Base-by-base conservation (phyloP, 2,329 filamentous ascomycete species). In the Ciborinia camelliae region DNA sequence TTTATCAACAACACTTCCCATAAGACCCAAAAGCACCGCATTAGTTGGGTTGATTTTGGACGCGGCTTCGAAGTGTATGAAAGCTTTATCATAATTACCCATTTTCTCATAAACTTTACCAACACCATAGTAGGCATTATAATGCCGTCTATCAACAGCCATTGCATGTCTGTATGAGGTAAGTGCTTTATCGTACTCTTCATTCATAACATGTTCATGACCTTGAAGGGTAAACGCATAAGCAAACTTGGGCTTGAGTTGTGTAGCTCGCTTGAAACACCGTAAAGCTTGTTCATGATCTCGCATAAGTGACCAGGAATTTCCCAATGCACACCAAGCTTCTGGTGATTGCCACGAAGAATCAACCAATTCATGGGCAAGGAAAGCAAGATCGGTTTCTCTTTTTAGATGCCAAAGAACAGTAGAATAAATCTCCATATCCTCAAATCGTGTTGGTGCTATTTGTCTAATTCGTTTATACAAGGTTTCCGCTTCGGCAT, bases 401-500 rank as follows among this genome's bases (percentile, higher is more conserved):
- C 90, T 89, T 77, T 96, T 97, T 68, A 97, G 80, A 76, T 97
- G 93, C 95, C 96, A 99, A n/a, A 99, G 83, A n/a, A 96, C 89
- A 0, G 95, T 99, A 18, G 94, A 98, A 78, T 97, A 99, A 43
- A 98, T 88, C 75, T 99, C 95, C 93, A 98, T 97, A 73, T 97
- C 93, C 74, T 96, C 90, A 52, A 96, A 82, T 4, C 91, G 87
- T 1, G 91, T 90, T 0, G 94, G 94, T 15, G 91, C 88, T 70
- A 95, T 82, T 39, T 89, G 85, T 59, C 92, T 88, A 69, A 99
- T 85, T 64, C 88, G 87, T 65, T 87, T 83, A 76, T 97, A 99
- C 72, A 88, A 90, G 69, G 90, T 91, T 75, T 97, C 94, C 3
- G 95, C 92, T 68, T 97, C 91, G 2, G 82, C 80, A 74, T 98